A percentile compares a stretch with the other conserved stretches of the same genome.
Evolutionary conservation across 495 filamentous ascomycete species (phyloP).

Genomic region (Hypoxylon fragiforme): DNA sequence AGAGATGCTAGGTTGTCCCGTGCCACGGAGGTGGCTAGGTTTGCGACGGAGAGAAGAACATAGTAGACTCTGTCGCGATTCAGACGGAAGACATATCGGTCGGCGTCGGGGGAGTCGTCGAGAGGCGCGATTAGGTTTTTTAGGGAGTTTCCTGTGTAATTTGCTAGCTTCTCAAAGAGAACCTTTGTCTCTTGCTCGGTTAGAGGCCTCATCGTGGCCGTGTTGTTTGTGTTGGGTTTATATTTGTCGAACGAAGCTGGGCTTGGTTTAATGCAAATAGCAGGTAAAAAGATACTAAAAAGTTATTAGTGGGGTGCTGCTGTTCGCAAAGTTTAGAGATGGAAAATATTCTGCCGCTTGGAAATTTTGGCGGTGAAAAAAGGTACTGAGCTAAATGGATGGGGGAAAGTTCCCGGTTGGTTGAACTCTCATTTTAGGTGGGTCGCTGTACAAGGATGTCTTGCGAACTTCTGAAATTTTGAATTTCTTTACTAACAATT

Average conservation of each 20-base stretch:
- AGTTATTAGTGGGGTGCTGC: constrained; percentile 16
- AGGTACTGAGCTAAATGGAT: background rate
- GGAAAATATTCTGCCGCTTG: constrained; percentile 39
- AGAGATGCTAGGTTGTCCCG: constrained; percentile 77
- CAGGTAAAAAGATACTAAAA: background rate
- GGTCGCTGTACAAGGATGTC: constrained; percentile 2
- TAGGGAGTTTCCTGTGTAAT: constrained; percentile 78
- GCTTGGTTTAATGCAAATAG: too few species aligned
- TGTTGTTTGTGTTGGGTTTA: constrained; percentile 3
- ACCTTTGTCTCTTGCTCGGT: constrained; percentile 72
- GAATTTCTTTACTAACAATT: constrained; percentile 18
- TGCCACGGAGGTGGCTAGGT: constrained; percentile 81
- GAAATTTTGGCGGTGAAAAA: constrained; percentile 33
- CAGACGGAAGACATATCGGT: constrained; percentile 85
- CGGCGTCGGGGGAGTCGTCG: constrained; percentile 60
- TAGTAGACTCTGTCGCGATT: constrained; percentile 84
- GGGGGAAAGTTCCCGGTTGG: constrained; percentile 32
- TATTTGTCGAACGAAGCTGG: too few species aligned
- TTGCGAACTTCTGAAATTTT: constrained; percentile 26
- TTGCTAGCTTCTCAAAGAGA: constrained; percentile 82
- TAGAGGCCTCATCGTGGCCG: constrained; percentile 65
- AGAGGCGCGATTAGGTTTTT: constrained; percentile 77
- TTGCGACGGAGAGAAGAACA: constrained; percentile 80
- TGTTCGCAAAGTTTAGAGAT: constrained; percentile 5
- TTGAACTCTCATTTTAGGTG: background rate